These are phyloP conservation scores for Lasiodiplodia sp. DNA, from an alignment of 2,329 filamentous ascomycete genomes.

Conservation along the genomic window DNA sequence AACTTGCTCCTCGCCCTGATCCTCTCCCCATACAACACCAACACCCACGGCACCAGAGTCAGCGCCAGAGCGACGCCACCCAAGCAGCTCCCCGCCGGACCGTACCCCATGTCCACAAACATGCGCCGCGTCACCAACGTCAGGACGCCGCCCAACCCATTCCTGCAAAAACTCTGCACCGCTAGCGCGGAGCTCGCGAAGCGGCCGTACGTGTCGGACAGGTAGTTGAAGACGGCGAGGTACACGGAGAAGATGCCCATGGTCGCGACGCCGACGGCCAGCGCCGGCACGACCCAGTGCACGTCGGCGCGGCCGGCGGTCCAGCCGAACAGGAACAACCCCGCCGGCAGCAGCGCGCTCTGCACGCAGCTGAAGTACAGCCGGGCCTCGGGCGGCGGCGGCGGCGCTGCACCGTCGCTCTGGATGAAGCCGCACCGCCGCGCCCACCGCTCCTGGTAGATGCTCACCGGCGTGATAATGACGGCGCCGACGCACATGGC, in stretches of 20 bases:
- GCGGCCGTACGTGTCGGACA: conserved; percentile 84
- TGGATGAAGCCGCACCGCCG: conserved; percentile 48
- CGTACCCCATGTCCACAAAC: conserved; percentile 75
- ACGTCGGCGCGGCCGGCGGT: conserved; percentile 65
- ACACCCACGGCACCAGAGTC: conserved; percentile 84
- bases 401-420: conserved; percentile 35
- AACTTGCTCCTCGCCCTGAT: conserved; percentile 81
- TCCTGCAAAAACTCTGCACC: conserved; percentile 84
- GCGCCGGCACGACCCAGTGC: conserved; percentile 74
- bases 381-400: conserved; percentile 72
- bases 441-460: conserved; percentile 74
- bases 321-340: conserved; percentile 83
- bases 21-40: conserved; percentile 77
- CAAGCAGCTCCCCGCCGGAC: conserved; percentile 74
- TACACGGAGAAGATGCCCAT: conserved; percentile 89
- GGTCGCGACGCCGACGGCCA: conserved; percentile 76
- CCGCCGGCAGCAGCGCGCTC: conserved; percentile 75
- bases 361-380: conserved; percentile 85
- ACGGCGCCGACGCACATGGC: conserved; percentile 73
- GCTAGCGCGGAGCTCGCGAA: conserved; percentile 88
- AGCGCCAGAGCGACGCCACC: conserved; percentile 72
- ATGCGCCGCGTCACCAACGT: conserved; percentile 77
- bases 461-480: conserved; percentile 71
- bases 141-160: conserved; percentile 81
- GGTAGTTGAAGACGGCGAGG: conserved; percentile 88